Evolutionary conservation across 176 grass and related monocot species (phyloP), one percentile per base, ranked within the genome.

Genomic region (Carex pumila): DNA sequence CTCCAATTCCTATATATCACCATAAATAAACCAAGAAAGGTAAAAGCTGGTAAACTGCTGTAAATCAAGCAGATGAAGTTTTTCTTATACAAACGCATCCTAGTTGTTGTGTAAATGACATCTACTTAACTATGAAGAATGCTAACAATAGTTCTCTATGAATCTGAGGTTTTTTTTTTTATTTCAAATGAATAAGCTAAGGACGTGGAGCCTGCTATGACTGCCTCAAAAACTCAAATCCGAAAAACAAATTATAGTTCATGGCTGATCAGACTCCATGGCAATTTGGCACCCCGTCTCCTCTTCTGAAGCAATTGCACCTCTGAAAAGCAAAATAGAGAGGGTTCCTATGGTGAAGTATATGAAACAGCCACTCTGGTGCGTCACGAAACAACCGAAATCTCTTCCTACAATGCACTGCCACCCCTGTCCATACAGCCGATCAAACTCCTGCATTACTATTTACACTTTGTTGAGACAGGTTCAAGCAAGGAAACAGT

Each of bases 281-380:
- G 39, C 64, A 30, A 64, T 81, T 18, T 71, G 41, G 10, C 34
- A 45, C 58, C 78, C 78, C 15, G 41, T 80, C 34, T 63, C 39
- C 49, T 29, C 71, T 12, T 76, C 87, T 12, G 29, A 64, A 32
- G 29, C 17, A 5, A 11, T 63, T 6, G 86, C 65, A 29, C 86
- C 88, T 60, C 61, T 90, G 61, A 94, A 94, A 2, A 92, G 84
- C 86, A 94, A 86, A 73, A 92, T 90, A 14, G 88, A 79, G 25
- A 94, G 77, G 81, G 67, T 94, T 80, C 90, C 88, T 29, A 92
- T 87, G 72, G 68, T 84, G 66, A 94, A 92, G 82, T 94, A 90
- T 82, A 94, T 86, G 85, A 92, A 94, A 52, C 86, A 90, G 31
- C 93, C 90, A 8, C 32, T 71, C 21, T 70, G 71, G 77, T 94